phyloP scores from a whole-genome alignment of 441 rosid species.

The Pelargonium myrrhifolium region DNA sequence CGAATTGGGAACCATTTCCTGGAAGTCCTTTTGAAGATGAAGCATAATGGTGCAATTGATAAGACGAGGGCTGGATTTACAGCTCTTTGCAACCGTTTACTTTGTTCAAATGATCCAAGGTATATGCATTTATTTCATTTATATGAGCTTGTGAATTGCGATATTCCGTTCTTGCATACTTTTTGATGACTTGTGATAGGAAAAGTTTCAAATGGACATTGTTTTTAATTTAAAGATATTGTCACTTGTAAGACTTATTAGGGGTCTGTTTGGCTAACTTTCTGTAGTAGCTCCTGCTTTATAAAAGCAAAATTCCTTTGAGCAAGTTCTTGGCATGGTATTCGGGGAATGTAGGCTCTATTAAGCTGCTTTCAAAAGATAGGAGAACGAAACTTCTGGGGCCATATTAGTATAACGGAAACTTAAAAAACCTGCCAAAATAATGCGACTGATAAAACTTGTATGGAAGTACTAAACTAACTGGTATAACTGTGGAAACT shows the following conservation, averaged over 20 bases:
- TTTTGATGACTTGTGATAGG: conserved; percentile 10
- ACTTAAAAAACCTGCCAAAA: not conserved
- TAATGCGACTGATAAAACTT: not conserved
- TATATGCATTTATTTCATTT: conserved; percentile 26
- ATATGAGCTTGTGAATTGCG: conserved; percentile 14
- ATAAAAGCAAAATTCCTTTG: not conserved
- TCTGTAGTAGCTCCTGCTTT: not conserved
- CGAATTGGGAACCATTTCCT: conserved; percentile 85
- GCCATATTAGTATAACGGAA: not conserved
- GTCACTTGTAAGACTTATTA: not conserved
- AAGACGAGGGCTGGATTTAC: conserved; percentile 98
- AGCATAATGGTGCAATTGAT: conserved; percentile 98
- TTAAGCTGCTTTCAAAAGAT: not conserved
- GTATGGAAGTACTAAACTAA: not conserved
- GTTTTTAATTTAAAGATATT: not conserved
- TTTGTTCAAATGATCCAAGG: conserved; percentile 89
- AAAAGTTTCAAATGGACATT: not conserved
- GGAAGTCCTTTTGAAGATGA: conserved; percentile 95
- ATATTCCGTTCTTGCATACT: not conserved
- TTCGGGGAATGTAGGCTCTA: not conserved
- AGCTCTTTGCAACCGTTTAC: conserved; percentile 90
- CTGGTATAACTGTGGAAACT: not conserved
- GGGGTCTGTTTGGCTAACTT: not conserved
- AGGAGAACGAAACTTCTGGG: not conserved
- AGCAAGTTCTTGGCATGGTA: not conserved